These are phyloP conservation scores for Boletus barrowsii DNA, from an alignment of 768 basidiomycete species.

Conservation along the genomic window DNA sequence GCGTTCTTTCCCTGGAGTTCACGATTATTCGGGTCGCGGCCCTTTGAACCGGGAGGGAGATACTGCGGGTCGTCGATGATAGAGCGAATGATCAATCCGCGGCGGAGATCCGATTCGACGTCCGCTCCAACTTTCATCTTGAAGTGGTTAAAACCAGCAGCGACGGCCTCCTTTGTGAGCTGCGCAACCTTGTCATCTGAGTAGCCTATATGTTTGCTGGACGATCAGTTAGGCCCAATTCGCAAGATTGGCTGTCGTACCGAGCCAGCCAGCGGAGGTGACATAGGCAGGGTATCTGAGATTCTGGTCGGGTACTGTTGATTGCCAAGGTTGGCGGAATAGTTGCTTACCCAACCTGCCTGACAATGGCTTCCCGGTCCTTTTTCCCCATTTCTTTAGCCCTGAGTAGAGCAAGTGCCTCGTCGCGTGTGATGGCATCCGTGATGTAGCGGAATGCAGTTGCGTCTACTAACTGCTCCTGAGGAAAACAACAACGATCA, in stretches of 20 bases:
- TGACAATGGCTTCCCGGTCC: slow-evolving; percentile 74
- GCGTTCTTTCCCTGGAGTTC: slow-evolving; percentile 87
- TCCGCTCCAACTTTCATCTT: slow-evolving; percentile 98
- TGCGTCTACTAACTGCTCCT: slow-evolving; percentile 78
- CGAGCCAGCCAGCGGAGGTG: slow-evolving; percentile 91
- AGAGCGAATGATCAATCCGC: slow-evolving; percentile 85
- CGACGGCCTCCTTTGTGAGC: slow-evolving; percentile 82
- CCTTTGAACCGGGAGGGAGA: slow-evolving; percentile 56
- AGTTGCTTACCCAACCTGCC: slow-evolving; percentile 53
- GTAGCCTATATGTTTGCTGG: slow-evolving; percentile 52
- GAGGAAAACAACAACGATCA: not conserved
- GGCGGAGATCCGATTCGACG: slow-evolving; percentile 76
- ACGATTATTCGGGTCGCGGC: slow-evolving; percentile 57
- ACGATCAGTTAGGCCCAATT: slow-evolving; percentile 8
- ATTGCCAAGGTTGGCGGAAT: not conserved
- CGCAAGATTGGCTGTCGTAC: slow-evolving; percentile 29
- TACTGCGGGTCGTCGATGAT: slow-evolving; percentile 93
- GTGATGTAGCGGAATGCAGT: slow-evolving; percentile 88
- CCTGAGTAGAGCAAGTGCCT: slow-evolving; percentile 81
- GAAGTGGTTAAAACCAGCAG: slow-evolving; percentile 94
- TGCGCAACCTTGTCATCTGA: slow-evolving; percentile 87
- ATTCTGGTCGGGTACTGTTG: not conserved
- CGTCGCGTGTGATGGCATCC: slow-evolving; percentile 88
- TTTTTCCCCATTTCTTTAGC: slow-evolving; percentile 73
- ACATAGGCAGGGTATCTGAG: slow-evolving; percentile 89